Base-by-base conservation (phyloP, 345 rosid species). In the Arabidopsis thaliana region DNA sequence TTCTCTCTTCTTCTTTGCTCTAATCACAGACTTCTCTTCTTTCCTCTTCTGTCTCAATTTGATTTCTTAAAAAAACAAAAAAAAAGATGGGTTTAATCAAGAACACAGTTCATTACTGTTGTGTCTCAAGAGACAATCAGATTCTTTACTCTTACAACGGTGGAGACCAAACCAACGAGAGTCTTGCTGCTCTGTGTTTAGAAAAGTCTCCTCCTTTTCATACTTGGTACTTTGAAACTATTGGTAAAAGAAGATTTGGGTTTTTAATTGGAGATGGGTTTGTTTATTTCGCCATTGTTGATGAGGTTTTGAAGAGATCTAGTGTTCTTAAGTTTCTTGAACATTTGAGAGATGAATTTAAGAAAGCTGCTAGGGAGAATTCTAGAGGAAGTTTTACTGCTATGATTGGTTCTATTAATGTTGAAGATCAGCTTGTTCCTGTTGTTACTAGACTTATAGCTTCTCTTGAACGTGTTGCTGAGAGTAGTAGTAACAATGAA, bases 171-270 rank as follows among this genome's bases (percentile, higher is more conserved):
- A 84, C 81, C 59, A 81, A 84, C 66, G 93, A 87, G 75, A 61
- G 60, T 52, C 62, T 90, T 48, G 93, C 90, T 8, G 74, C 82
- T 8, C 65, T 90, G 83, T 87, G 88, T 62, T 63, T 90, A 75
- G 95, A 88, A 72, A 83, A 72, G 80, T 65, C 81, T 62, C 97
- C 97, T 4, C 77, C 83, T 7, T 93, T 85, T 63, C 98, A 93
- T 70, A 84, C 63, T 70, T 89, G 95, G 95, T 93, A 93, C 76
- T 87, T 87, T 45, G 98, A 90, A 84, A 87, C 98, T 0, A 22
- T 81, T 0, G 71, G 84, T 46, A 84, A 79, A 75, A 86, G 48
- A 68, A 89, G 87, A 23, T 89, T 82, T 23, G 93, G 96, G 5
- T 91, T 89, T 71, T 59, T 93, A 59, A 74, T 87, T 0, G 93